Conservation (phyloP, 371 early-diverging fungal species). For the Zancudomyces culisetae region DNA sequence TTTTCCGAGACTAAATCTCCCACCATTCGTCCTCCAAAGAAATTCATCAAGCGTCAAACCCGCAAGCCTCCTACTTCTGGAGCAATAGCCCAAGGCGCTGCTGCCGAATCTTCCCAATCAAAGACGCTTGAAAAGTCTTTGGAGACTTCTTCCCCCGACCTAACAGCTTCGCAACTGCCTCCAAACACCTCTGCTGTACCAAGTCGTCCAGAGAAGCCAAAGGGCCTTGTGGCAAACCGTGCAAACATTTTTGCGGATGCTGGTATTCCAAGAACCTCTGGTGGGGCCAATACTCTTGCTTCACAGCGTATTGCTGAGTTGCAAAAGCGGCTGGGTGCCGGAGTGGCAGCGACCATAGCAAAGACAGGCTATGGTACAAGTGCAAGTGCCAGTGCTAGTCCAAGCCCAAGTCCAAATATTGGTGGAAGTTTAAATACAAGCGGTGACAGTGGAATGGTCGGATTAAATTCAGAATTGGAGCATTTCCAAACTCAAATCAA, state of each 20-base stretch:
- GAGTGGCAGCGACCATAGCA: not conserved
- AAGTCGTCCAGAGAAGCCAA: constrained; percentile 15
- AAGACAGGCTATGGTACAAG: not conserved
- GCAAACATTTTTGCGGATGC: not conserved
- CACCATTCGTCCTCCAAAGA: constrained; percentile 13
- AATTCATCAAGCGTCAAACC: constrained; percentile 16
- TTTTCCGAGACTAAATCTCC: constrained; percentile 18
- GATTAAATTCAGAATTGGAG: not conserved
- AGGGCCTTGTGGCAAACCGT: constrained; percentile 6
- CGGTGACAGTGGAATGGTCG: not conserved
- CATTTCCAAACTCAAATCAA: not conserved
- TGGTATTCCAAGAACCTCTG: not conserved
- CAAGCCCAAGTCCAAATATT: not conserved
- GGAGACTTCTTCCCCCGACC: constrained; percentile 1
- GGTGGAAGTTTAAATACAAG: not conserved
- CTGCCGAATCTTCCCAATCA: constrained; percentile 23
- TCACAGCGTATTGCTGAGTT: constrained; percentile 1
- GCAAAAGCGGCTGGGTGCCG: not conserved
- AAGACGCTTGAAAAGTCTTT: constrained; percentile 13
- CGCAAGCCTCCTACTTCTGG: constrained; percentile 24
- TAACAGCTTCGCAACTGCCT: not conserved
- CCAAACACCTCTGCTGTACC: constrained; percentile 9
- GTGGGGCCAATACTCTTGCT: not conserved
- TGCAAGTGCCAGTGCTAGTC: not conserved
- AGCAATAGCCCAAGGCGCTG: constrained; percentile 11